Conservation (phyloP, 441 rosid species). For the Gossypium lobatum region DNA sequence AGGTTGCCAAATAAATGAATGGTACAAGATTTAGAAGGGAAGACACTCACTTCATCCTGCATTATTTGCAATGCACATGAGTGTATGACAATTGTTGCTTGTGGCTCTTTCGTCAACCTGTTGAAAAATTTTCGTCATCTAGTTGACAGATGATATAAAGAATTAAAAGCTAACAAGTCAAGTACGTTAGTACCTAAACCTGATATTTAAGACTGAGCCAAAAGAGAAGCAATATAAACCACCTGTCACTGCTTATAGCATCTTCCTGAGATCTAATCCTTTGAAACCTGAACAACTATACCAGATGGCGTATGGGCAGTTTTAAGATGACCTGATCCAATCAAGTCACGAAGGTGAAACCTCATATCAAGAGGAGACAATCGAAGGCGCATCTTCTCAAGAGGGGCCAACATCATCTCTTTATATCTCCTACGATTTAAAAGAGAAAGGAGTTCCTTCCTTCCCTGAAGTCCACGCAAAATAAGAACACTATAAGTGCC, state of each 20-base stretch:
- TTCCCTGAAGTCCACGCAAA: constrained; percentile 42
- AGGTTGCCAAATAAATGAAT: constrained; percentile 8
- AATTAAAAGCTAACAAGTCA: not conserved
- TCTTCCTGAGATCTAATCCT: constrained; percentile 35
- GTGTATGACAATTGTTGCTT: constrained; percentile 8
- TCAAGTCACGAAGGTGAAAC: constrained; percentile 87
- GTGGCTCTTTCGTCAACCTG: constrained; percentile 14
- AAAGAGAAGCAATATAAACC: constrained; percentile 8
- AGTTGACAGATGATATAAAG: constrained; percentile 3
- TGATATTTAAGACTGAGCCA: constrained; percentile 13
- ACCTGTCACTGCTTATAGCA: not conserved
- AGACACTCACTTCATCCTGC: constrained; percentile 17
- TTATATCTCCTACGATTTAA: constrained; percentile 68
- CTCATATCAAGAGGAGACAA: constrained; percentile 74
- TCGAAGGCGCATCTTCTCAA: constrained; percentile 80
- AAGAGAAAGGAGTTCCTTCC: constrained; percentile 83
- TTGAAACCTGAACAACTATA: constrained; percentile 60
- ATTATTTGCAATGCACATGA: constrained; percentile 7
- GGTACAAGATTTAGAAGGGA: constrained; percentile 13
- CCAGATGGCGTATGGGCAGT: constrained; percentile 62
- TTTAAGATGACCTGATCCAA: constrained; percentile 83
- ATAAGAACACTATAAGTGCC: constrained; percentile 1
- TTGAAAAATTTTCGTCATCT: not conserved
- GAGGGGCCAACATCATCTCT: constrained; percentile 77
- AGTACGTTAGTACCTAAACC: constrained; percentile 14